Base-by-base conservation (phyloP, 805 yeast genomes). In the Pichia cephalocereana region DNA sequence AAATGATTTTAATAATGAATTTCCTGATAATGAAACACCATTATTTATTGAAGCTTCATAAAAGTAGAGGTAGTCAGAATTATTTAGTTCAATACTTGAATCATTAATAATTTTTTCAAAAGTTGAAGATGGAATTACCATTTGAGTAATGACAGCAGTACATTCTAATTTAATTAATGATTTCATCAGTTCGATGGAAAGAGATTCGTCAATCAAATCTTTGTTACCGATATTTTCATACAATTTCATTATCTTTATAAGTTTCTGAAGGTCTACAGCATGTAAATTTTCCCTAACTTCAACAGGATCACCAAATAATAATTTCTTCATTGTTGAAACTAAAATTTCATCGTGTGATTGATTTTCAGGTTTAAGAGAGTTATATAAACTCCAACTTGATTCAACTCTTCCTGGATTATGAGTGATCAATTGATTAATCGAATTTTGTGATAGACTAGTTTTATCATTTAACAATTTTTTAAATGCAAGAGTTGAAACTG, bases 361-460 rank as follows among this genome's bases (percentile, higher is more conserved):
- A 12, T 30, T 30, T 8, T 44, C 32, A 18, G 50, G 50, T 30
- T 47, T 47, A 11, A 48, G 48, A 15, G 51, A 46, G 10, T 56
- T 47, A 42, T 47, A 66, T 14, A 67, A 34, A 44, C 65, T 69
- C 61, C 62, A 67, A 40, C 63, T 59, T 12, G 67, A 54, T 36
- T 52, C 53, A 17, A 66, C 68, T 48, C 72, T 57, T 10, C 70
- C 70, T 0, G 72, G 70, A 51, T 68, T 67, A 37, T 62, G 52
- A 49, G 55, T 57, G n/a, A 67, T 54, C 2, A 64, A 41, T 40
- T 65, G 61, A 18, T 51, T 42, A 10, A 60, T 45, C 0, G 69
- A 51, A 8, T 38, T 46, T 12, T 43, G 18, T 6, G 49, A 39
- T 7, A 59, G 17, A 11, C 47, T 42, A 10, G 50, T 40, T 27